phyloP scores from a whole-genome alignment of 2,329 filamentous ascomycete species.

The Stemphylium vesicarium region DNA sequence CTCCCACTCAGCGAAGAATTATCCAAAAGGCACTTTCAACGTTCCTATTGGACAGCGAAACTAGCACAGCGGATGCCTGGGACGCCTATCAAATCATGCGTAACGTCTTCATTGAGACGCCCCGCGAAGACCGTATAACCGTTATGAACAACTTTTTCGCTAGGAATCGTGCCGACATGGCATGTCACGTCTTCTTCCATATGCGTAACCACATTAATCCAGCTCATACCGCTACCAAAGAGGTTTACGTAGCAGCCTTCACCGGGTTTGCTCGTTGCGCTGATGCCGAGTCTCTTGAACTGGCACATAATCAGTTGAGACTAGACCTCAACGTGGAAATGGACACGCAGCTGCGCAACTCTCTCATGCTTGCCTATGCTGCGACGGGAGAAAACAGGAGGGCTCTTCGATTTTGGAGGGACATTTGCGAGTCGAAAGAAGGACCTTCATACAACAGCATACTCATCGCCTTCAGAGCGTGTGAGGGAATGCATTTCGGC shows the following conservation, averaged over 20 bases:
- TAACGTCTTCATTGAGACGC: constrained; percentile 66
- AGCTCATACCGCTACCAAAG: constrained; percentile 68
- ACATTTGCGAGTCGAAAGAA: constrained; percentile 82
- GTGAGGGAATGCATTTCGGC: constrained; percentile 65
- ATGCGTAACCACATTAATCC: constrained; percentile 80
- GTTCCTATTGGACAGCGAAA: constrained; percentile 72
- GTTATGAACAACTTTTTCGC: constrained; percentile 85
- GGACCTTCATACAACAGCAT: constrained; percentile 84
- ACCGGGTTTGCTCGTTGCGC: constrained; percentile 70
- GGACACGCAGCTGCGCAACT: constrained; percentile 78
- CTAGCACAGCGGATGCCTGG: constrained; percentile 69
- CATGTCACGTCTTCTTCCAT: constrained; percentile 83
- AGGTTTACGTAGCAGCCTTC: constrained; percentile 80
- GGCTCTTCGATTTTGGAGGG: constrained; percentile 80
- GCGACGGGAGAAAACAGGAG: constrained; percentile 69
- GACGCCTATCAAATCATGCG: constrained; percentile 65
- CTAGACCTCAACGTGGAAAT: constrained; percentile 83
- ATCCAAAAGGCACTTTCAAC: constrained; percentile 70
- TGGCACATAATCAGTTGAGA: constrained; percentile 92
- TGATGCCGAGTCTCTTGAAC: constrained; percentile 70
- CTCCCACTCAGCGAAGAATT: constrained; percentile 69
- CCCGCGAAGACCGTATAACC: constrained; percentile 67
- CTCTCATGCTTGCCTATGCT: constrained; percentile 85
- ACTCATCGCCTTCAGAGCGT: constrained; percentile 79
- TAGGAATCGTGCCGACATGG: constrained; percentile 81